A percentile compares a stretch with the other conserved stretches of the same genome.
These are phyloP conservation scores for Clarireedia hainanense DNA, from an alignment of 2,329 filamentous ascomycete genomes.

Conservation along the genomic window DNA sequence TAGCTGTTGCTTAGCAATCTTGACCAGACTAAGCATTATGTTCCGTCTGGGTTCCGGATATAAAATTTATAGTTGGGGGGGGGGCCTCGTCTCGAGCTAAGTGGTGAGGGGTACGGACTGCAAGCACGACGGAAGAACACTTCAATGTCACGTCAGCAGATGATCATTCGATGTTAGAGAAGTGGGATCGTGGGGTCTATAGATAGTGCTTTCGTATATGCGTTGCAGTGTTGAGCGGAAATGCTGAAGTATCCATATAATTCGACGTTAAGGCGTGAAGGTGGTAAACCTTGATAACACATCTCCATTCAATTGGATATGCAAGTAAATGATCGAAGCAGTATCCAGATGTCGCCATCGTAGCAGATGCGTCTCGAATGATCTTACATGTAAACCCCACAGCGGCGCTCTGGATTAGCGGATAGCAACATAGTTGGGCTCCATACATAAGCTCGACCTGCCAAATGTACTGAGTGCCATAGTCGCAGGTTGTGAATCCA, in stretches of 20 bases:
- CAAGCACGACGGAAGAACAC: neutral
- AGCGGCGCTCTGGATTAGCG: neutral
- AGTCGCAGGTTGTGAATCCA: neutral
- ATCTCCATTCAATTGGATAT: neutral
- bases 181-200: neutral
- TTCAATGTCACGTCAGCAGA: slow-evolving; percentile 2
- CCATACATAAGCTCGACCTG: neutral
- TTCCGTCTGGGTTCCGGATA: neutral
- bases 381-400: neutral
- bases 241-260: neutral
- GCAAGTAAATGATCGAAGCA: too few relatives aligned
- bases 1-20: neutral
- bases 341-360: neutral
- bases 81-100: too few relatives aligned
- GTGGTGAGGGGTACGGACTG: neutral
- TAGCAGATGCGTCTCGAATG: neutral
- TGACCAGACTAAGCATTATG: neutral
- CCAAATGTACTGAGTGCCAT: neutral
- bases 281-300: neutral
- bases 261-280: neutral
- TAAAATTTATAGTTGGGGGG: neutral
- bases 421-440: neutral
- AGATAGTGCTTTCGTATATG: neutral
- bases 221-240: neutral
- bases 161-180: neutral